phyloP scores from a whole-genome alignment of 495 filamentous ascomycete genomes.

The Podospora sp. region DNA sequence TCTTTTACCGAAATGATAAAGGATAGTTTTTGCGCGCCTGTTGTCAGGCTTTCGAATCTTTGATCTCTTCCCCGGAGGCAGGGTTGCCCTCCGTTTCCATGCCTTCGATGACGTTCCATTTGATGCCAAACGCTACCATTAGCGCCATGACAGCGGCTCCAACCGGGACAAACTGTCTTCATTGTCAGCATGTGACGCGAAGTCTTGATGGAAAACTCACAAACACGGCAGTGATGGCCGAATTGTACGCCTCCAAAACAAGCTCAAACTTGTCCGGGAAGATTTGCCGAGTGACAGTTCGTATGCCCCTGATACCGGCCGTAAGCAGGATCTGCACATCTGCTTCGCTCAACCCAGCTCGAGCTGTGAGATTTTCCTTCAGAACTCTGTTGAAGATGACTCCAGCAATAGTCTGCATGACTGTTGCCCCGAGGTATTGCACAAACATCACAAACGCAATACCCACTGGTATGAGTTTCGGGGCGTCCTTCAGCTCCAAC shows the following conservation, averaged over 20 bases:
- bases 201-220: conserved; percentile 8
- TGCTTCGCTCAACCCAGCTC: conserved; percentile 4
- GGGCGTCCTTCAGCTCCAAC: conserved; percentile 23
- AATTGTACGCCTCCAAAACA: conserved; percentile 24
- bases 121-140: background rate
- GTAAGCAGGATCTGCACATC: conserved; percentile 15
- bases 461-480: conserved; percentile 20
- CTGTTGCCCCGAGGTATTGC: conserved; percentile 28
- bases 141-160: background rate
- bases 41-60: background rate
- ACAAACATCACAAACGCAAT: conserved; percentile 26
- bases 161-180: background rate
- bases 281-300: background rate
- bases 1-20: background rate
- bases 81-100: background rate
- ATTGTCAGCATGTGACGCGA: background rate
- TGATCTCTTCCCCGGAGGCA: background rate
- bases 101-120: background rate
- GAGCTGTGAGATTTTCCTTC: conserved; percentile 4
- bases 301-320: conserved; percentile 12
- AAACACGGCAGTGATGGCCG: conserved; percentile 23
- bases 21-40: background rate
- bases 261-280: conserved; percentile 3
- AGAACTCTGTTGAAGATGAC: conserved; percentile 22
- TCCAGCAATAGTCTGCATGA: conserved; percentile 27